Conservation (phyloP, 768 basidiomycete genomes). For the Auriscalpium vulgare region DNA sequence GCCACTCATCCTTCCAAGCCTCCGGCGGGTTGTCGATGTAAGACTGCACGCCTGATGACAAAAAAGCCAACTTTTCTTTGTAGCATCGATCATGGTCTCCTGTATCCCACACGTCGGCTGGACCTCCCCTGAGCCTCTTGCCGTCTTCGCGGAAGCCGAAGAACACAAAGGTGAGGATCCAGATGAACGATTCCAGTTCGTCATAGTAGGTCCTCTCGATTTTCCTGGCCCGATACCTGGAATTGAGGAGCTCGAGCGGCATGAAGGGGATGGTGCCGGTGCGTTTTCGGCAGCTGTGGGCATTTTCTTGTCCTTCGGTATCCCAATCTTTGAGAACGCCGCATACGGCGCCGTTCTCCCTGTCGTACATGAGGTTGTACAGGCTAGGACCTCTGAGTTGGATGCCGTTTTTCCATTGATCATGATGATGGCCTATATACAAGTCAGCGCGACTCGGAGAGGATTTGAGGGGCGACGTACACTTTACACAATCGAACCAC, state of each 20-base stretch:
- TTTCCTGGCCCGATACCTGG: background rate
- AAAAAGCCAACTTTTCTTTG: background rate
- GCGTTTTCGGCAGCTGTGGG: background rate
- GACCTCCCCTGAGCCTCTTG: background rate
- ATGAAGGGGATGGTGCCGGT: background rate
- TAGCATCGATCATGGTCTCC: background rate
- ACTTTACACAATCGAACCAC: too few relatives aligned
- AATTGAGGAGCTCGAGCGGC: background rate
- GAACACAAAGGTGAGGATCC: background rate
- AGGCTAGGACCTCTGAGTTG: background rate
- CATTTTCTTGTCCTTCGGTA: background rate
- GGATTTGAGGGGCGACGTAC: too few relatives aligned
- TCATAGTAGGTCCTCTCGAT: too few relatives aligned
- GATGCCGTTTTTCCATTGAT: background rate
- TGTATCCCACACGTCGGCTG: background rate
- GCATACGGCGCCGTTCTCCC: background rate
- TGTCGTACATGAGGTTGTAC: background rate
- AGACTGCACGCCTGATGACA: too few relatives aligned
- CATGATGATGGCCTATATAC: background rate
- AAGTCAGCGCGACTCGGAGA: too few relatives aligned
- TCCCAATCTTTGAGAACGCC: conserved; percentile 1
- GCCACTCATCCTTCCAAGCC: too few relatives aligned
- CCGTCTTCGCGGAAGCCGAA: background rate
- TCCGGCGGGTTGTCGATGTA: too few relatives aligned
- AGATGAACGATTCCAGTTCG: too few relatives aligned